Percentiles rank a stretch among this genome's conserved stretches.
These are phyloP conservation scores for Cochlearia excelsa DNA, from an alignment of 345 rosid genomes.

Conservation along the genomic window DNA sequence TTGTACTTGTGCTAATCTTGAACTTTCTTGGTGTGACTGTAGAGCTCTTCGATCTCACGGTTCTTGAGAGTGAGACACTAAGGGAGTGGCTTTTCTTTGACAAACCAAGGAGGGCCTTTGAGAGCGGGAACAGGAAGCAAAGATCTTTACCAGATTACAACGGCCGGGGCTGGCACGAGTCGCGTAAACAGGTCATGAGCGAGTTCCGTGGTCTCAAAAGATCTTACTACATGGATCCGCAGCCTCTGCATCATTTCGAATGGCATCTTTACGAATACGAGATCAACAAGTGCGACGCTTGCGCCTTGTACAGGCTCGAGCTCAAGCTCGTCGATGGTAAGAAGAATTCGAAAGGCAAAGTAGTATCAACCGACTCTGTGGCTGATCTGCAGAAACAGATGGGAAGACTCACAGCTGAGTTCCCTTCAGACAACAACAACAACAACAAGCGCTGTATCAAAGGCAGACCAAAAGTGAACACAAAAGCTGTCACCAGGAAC, in stretches of 20 bases:
- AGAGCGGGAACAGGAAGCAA: constrained; percentile 97
- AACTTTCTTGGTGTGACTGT: constrained; percentile 36
- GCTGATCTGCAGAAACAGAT: constrained; percentile 94
- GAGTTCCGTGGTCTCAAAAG: constrained; percentile 91
- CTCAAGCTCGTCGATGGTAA: constrained; percentile 91
- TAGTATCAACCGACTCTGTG: constrained; percentile 63
- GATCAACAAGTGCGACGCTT: constrained; percentile 86
- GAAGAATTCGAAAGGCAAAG: constrained; percentile 73
- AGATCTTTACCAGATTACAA: constrained; percentile 95
- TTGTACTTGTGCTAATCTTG: constrained; percentile 5
- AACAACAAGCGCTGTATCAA: constrained; percentile 64
- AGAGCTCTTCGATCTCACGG: constrained; percentile 91
- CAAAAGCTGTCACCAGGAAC: constrained; percentile 42
- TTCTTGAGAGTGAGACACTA: constrained; percentile 81
- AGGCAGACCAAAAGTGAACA: constrained; percentile 58
- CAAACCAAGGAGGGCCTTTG: constrained; percentile 95
- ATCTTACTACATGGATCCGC: constrained; percentile 99
- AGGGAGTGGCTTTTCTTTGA: constrained; percentile 99
- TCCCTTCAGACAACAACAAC: constrained; percentile 51
- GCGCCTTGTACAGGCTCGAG: constrained; percentile 93
- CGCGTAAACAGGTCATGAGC: constrained; percentile 93
- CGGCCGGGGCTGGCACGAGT: constrained; percentile 99
- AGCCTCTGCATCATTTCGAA: constrained; percentile 80
- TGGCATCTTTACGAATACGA: constrained; percentile 99
- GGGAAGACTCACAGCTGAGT: constrained; percentile 89